Evolutionary conservation across 2,329 filamentous ascomycete species (phyloP), one percentile per base, ranked within the genome.

Genomic region (Fonsecaea monophora): DNA sequence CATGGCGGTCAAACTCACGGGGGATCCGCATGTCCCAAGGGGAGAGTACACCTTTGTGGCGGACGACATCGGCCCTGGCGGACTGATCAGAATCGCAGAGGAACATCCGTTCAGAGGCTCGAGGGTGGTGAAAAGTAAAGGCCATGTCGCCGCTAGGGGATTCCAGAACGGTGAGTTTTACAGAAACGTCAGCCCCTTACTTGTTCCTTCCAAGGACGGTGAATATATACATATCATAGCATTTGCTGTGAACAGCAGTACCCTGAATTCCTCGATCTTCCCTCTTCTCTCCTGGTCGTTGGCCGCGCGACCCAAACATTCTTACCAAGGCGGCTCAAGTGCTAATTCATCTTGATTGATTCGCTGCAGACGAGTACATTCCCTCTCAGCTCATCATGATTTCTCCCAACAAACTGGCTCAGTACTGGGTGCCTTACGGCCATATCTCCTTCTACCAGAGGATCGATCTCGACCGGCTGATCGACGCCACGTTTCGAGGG

Each of bases 1-100:
- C 3, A 89, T 94, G 76, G 94, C 91, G 0, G 88, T 97, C 74
- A 98, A 98, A 77, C 81, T 99, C 38, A 98, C 94, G 0, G 94
- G 94, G 0, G 94, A 99, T 74, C 88, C 90, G 0, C 96, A 97
- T 71, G 88, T 98, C 13, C 94, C 94, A 0, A 85, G 94, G 8
- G 94, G 94, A 8, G 90, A 97, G 77, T 87, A 89, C 72, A 92
- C 91, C 0, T 97, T 96, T 76, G 84, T 92, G 3, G 90, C 89
- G 0, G 86, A 92, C 4, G 92, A 97, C 72, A 86, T 98, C 40
- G 89, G 91, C 0, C 82, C 85, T 0, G 79, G 75, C 0, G 92
- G 92, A 0, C 83, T 90, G 25, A 78, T 94, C 0, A 82, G 88
- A 0, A 80, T 87, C 0, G 87, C 89, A 0, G 81, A 86, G 1